phyloP scores from a whole-genome alignment of 2,329 filamentous ascomycete genomes.

The Alternaria viburni region DNA sequence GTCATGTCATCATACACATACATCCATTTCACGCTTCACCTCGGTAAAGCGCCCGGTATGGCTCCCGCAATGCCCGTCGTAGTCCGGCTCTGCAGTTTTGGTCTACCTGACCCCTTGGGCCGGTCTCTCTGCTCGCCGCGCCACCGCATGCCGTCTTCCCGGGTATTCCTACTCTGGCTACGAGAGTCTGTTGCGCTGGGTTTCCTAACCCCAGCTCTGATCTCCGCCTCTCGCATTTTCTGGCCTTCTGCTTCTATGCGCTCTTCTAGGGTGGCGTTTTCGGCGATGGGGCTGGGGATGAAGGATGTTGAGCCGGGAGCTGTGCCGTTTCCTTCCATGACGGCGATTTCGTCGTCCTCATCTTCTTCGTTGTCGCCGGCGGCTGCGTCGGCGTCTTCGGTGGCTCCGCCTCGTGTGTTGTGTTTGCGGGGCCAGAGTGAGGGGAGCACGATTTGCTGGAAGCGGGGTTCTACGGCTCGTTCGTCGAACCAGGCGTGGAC shows the following conservation, averaged over 20 bases:
- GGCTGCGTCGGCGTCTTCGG: constrained; percentile 44
- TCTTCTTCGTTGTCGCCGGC: constrained; percentile 47
- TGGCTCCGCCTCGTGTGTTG: constrained; percentile 77
- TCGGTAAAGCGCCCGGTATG: constrained; percentile 43
- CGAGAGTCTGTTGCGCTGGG: not conserved
- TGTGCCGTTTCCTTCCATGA: constrained; percentile 16
- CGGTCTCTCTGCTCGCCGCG: constrained; percentile 25
- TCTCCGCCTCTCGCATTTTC: constrained; percentile 47
- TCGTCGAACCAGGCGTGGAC: constrained; percentile 90
- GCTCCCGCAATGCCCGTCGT: constrained; percentile 32
- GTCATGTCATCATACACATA: not conserved
- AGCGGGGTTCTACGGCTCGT: constrained; percentile 81
- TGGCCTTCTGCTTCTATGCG: constrained; percentile 46
- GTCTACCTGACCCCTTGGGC: constrained; percentile 12
- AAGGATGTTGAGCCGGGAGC: constrained; percentile 11
- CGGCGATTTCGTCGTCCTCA: constrained; percentile 17
- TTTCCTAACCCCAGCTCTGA: constrained; percentile 38
- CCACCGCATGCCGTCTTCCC: constrained; percentile 35
- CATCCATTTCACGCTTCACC: constrained; percentile 12
- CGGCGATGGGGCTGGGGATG: constrained; percentile 11
- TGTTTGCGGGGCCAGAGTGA: constrained; percentile 84
- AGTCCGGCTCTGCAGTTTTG: constrained; percentile 13
- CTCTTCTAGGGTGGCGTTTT: constrained; percentile 34
- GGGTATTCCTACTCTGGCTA: constrained; percentile 10
- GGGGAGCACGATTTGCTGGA: constrained; percentile 84